These are phyloP conservation scores for Fusarium fracticaudum DNA, from an alignment of 2,329 filamentous ascomycete species.

Conservation along the genomic window DNA sequence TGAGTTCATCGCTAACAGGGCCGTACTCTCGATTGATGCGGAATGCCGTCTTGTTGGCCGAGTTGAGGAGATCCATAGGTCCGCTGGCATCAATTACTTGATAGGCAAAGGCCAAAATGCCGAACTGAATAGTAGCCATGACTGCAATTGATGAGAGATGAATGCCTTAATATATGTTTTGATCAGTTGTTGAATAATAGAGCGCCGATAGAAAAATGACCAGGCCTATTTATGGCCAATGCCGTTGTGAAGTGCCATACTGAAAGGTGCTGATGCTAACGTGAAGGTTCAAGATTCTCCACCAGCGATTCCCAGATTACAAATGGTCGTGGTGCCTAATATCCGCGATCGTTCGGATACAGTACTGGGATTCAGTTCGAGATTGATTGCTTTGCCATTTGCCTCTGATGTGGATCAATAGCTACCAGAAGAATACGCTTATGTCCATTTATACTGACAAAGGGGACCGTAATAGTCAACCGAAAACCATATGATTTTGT, in stretches of 20 bases:
- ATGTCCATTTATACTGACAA: background rate
- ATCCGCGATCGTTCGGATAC: background rate
- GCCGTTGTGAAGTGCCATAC: rapidly evolving
- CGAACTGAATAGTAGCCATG: background rate
- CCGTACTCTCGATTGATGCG: background rate
- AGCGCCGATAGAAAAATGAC: rapidly evolving
- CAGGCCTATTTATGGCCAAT: background rate
- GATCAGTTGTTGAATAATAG: rapidly evolving
- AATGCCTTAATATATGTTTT: rapidly evolving
- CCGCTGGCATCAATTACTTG: background rate
- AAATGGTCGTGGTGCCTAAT: background rate
- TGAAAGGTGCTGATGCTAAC: background rate
- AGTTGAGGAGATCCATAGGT: background rate
- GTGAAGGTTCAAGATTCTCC: background rate
- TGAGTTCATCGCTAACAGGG: background rate
- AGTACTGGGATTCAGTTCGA: rapidly evolving
- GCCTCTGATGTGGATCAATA: rapidly evolving
- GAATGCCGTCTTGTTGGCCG: background rate
- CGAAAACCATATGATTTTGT: background rate
- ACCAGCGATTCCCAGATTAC: background rate
- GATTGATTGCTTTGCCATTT: no score
- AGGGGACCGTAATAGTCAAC: rapidly evolving
- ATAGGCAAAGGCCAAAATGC: background rate
- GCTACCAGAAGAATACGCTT: rapidly evolving
- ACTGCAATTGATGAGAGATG: rapidly evolving